Evolutionary conservation across 345 rosid genomes (phyloP).

Genomic region (Arabis hirsuta): DNA sequence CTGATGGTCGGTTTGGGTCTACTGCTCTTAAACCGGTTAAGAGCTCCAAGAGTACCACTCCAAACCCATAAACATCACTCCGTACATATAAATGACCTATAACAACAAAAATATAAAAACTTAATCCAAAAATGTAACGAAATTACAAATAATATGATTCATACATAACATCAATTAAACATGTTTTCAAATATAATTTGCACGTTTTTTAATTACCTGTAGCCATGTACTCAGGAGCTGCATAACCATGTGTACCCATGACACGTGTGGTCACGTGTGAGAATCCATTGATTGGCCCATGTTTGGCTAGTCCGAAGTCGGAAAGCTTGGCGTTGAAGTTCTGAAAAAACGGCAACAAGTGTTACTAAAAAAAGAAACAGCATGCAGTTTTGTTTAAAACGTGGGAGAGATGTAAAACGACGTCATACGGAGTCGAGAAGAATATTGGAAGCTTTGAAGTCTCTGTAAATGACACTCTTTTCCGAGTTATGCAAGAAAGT

Average conservation of each 20-base stretch:
- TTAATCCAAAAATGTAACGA: not conserved
- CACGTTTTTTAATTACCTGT: conserved; percentile 53
- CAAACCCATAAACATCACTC: conserved; percentile 91
- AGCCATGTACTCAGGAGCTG: conserved; percentile 86
- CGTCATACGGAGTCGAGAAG: conserved; percentile 67
- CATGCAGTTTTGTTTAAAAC: conserved; percentile 16
- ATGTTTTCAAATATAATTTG: not conserved
- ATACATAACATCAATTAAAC: too few relatives aligned
- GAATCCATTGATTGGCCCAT: conserved; percentile 69
- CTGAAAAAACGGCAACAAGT: conserved; percentile 48
- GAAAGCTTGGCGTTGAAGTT: conserved; percentile 74
- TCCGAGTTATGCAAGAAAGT: conserved; percentile 73
- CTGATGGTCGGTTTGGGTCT: conserved; percentile 59
- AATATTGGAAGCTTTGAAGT: conserved; percentile 85
- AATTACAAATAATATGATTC: too few relatives aligned
- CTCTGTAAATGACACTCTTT: conserved; percentile 83
- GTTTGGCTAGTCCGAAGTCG: conserved; percentile 81
- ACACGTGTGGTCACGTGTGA: conserved; percentile 74
- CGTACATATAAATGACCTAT: conserved; percentile 79
- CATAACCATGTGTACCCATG: conserved; percentile 85
- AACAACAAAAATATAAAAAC: not conserved
- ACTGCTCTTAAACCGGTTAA: conserved; percentile 69
- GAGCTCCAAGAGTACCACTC: conserved; percentile 76
- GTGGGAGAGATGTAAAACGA: not conserved
- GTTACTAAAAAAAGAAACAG: conserved; percentile 26